Evolutionary conservation across 1,284 basidiomycete species (phyloP), one percentile per base, ranked within the genome.

Genomic region (Xerocomus nothofagi): DNA sequence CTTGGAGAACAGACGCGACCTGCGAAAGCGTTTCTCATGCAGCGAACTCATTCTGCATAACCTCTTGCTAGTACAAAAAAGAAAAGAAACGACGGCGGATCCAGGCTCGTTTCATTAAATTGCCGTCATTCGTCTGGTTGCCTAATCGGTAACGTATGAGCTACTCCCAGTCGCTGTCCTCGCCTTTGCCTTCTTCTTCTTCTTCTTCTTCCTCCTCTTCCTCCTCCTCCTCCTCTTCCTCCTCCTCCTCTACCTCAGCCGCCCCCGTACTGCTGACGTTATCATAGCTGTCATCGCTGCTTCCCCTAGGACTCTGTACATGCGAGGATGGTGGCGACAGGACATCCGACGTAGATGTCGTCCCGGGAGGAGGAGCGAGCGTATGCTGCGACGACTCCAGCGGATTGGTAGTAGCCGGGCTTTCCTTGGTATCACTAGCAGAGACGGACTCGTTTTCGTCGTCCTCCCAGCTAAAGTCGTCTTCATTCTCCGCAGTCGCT

Each of bases 391-490:
- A 66, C 7, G 57, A 60, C 20, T 39, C 58, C 39, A 51, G 31
- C 6, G 47, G 32, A 21, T 57, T 49, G 33, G 47, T 48, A 50
- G 50, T 27, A 23, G 17, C n/a, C 0, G 32, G 26, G 11, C 47
- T 42, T 33, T 53, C 47, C 50, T 54, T 57, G 30, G 53, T 31
- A 21, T 53, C 40, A 23, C 51, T 51, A 7, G 57, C 49, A n/a
- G 65, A 57, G 12, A 60, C 59, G 18, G 67, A 59, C 30, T 84
- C 84, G 9, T 79, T 79, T 3, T 89, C 86, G 41, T 88, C 87
- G 51, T 88, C 87, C 63, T 88, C 88, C 87, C 88, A 90, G 58
- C 80, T 86, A 65, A 90, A 88, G 51, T 88, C 84, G 38, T 91
- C 88, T 42, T 91, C 88, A 21, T 74, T 79, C 49, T 83, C 80